phyloP scores from a whole-genome alignment of 148 eudicot genomes.

The Rheum nobile region DNA sequence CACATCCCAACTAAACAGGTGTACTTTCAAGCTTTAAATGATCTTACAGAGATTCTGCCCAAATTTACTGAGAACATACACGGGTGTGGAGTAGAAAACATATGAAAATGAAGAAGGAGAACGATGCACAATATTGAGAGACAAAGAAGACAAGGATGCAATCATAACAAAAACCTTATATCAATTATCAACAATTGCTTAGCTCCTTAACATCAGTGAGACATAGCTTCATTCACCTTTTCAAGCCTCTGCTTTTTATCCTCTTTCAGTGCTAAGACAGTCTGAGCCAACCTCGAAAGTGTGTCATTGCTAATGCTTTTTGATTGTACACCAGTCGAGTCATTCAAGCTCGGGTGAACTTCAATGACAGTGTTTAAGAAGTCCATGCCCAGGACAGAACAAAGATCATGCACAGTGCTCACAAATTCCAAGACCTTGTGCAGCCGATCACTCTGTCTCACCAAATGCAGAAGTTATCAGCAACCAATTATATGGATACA shows the following conservation, averaged over 20 bases:
- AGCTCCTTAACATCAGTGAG: background rate
- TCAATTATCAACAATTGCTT: background rate
- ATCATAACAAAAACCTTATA: background rate
- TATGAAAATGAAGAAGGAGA: background rate
- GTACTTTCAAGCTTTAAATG: background rate
- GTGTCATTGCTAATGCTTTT: slow-evolving; percentile 97
- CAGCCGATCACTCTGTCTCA: slow-evolving; percentile 85
- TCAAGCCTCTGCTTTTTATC: slow-evolving; percentile 85
- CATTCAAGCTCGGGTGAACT: slow-evolving; percentile 96
- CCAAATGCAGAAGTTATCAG: slow-evolving; percentile 5
- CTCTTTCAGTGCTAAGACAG: slow-evolving; percentile 72
- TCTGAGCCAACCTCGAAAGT: slow-evolving; percentile 71
- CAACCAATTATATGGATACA: background rate
- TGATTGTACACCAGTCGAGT: slow-evolving; percentile 64
- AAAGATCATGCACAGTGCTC: slow-evolving; percentile 93
- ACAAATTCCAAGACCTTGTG: slow-evolving; percentile 96
- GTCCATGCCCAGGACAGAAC: slow-evolving; percentile 96
- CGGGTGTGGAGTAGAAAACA: background rate
- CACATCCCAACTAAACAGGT: background rate
- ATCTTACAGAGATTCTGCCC: background rate
- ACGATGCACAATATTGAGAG: background rate
- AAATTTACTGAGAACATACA: background rate
- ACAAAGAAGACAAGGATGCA: background rate
- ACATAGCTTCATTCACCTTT: slow-evolving; percentile 37
- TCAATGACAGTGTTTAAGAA: slow-evolving; percentile 82